phyloP scores from a whole-genome alignment of 2,329 filamentous ascomycete species.

The Fusarium falciforme region DNA sequence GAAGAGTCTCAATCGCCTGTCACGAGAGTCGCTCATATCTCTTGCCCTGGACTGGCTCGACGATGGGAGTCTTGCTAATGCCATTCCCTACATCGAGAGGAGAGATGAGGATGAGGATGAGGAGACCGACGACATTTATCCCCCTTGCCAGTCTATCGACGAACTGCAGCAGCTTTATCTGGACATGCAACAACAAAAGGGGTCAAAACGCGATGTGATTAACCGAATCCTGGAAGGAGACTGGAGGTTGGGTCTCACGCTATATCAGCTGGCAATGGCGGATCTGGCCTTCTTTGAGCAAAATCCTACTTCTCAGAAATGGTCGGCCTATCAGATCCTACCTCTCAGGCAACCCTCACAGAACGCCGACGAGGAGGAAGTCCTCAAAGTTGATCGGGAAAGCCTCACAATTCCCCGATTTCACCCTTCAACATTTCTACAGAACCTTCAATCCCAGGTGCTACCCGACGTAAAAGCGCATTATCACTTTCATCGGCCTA shows the following conservation, averaged over 20 bases:
- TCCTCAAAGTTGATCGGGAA: constrained; percentile 56
- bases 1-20: constrained; percentile 76
- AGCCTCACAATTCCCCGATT: constrained; percentile 73
- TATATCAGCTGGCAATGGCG: constrained; percentile 77
- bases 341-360: constrained; percentile 58
- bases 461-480: constrained; percentile 85
- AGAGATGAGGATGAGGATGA: constrained; percentile 62
- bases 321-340: constrained; percentile 71
- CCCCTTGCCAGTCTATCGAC: constrained; percentile 71
- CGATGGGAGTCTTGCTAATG: constrained; percentile 70
- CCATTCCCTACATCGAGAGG: constrained; percentile 51
- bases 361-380: constrained; percentile 54
- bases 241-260: constrained; percentile 72
- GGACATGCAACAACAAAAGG: constrained; percentile 68
- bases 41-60: constrained; percentile 84
- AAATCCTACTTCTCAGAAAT: constrained; percentile 72
- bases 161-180: constrained; percentile 75
- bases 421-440: constrained; percentile 83
- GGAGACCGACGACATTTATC: constrained; percentile 74
- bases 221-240: constrained; percentile 75
- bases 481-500: constrained; percentile 81
- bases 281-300: constrained; percentile 75
- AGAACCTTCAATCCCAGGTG: constrained; percentile 78
- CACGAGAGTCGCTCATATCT: constrained; percentile 76
- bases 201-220: constrained; percentile 71